phyloP scores from a whole-genome alignment of 371 early-diverging fungal genomes.

The Catenaria anguillulae region DNA sequence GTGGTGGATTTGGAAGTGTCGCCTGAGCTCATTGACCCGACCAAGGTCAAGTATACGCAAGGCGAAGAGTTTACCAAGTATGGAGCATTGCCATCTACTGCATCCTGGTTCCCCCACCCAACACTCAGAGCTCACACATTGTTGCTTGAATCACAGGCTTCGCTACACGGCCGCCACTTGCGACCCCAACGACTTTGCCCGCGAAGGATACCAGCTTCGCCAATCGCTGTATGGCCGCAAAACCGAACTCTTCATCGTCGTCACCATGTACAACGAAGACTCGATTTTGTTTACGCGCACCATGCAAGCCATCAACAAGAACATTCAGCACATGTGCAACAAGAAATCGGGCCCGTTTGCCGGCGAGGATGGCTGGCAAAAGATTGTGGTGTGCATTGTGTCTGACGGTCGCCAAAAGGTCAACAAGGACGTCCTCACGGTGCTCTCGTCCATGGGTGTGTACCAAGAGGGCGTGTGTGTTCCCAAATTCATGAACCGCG shows the following conservation, averaged over 20 bases:
- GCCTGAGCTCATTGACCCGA: slow-evolving; percentile 5
- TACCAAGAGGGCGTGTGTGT: slow-evolving; percentile 74
- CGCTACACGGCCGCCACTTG: slow-evolving; percentile 71
- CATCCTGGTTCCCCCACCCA: too few species aligned
- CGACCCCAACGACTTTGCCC: slow-evolving; percentile 65
- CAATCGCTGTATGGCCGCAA: slow-evolving; percentile 54
- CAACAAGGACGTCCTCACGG: slow-evolving; percentile 54
- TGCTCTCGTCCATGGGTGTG: slow-evolving; percentile 69
- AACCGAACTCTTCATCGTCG: slow-evolving; percentile 74
- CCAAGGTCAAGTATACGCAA: slow-evolving; percentile 30
- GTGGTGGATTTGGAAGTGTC: background rate
- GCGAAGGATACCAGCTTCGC: slow-evolving; percentile 56
- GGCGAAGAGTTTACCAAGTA: slow-evolving; percentile 52
- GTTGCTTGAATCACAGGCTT: too few species aligned
- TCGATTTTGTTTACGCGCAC: slow-evolving; percentile 71
- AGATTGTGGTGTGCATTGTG: slow-evolving; percentile 66
- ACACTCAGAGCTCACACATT: too few species aligned
- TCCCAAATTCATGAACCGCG: slow-evolving; percentile 24
- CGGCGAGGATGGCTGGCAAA: slow-evolving; percentile 78
- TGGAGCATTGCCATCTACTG: too few species aligned
- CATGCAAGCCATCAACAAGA: slow-evolving; percentile 67
- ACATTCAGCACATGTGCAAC: slow-evolving; percentile 68
- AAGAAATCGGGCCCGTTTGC: slow-evolving; percentile 61
- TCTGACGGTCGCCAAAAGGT: slow-evolving; percentile 40
- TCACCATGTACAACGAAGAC: slow-evolving; percentile 59